These are phyloP conservation scores for Gillenia trifoliata DNA, from an alignment of 306 rosid genomes.

Conservation along the genomic window DNA sequence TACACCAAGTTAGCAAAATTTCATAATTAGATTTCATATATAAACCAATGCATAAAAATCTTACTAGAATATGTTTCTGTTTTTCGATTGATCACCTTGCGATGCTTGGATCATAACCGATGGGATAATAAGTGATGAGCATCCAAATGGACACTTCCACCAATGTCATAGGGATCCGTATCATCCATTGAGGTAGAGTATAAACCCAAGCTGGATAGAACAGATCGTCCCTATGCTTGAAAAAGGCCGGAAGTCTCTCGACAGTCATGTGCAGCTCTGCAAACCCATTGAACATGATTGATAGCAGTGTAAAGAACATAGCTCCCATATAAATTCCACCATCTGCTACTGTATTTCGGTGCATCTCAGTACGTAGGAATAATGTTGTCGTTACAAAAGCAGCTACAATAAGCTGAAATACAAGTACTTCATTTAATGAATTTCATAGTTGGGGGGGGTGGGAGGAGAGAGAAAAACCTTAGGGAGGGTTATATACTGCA, in stretches of 20 bases:
- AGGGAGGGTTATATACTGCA: no score
- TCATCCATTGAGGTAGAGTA: not conserved
- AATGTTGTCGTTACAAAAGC: slow-evolving; percentile 30
- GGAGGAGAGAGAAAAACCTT: no score
- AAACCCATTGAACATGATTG: slow-evolving; percentile 37
- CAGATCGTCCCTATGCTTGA: slow-evolving; percentile 13
- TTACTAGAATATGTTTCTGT: no score
- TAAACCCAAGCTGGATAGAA: slow-evolving; percentile 17
- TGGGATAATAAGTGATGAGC: not conserved
- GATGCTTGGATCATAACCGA: slow-evolving; percentile 1
- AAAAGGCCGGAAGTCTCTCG: slow-evolving; percentile 6
- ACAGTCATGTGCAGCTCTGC: slow-evolving; percentile 5
- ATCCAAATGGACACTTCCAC: slow-evolving; percentile 4
- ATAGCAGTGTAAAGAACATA: slow-evolving; percentile 24
- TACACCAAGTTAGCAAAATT: not conserved
- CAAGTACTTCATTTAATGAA: not conserved
- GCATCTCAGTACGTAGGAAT: slow-evolving; percentile 42
- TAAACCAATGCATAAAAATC: no score
- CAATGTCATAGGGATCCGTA: slow-evolving; percentile 3
- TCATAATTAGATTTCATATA: not conserved
- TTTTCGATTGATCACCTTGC: not conserved
- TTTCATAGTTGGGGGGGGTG: not conserved
- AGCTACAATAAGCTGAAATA: slow-evolving; percentile 24
- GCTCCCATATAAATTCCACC: slow-evolving; percentile 39
- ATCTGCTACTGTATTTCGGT: slow-evolving; percentile 15